Conservation (phyloP, 1,139 yeast species). For the Lodderomyces elongisporus region DNA sequence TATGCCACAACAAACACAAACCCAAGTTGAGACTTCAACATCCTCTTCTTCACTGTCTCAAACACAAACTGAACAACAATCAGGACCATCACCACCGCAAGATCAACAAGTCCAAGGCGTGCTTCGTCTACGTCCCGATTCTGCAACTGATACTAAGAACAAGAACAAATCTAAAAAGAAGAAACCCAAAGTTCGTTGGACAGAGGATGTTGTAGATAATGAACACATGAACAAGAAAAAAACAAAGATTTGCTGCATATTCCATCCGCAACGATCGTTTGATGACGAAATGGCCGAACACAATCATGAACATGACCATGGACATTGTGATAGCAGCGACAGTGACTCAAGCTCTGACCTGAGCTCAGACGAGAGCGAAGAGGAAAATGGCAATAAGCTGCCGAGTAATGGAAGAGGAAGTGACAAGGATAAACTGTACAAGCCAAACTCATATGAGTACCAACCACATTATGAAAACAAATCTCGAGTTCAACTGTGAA, state of each 20-base stretch:
- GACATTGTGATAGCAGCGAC: slow-evolving; percentile 11
- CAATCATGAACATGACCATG: slow-evolving; percentile 6
- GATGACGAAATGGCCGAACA: slow-evolving; percentile 39
- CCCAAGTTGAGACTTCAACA: too few relatives aligned
- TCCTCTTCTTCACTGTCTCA: too few relatives aligned
- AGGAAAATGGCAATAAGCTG: slow-evolving; percentile 5
- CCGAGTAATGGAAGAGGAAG: slow-evolving; percentile 25
- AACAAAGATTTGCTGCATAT: slow-evolving; percentile 92
- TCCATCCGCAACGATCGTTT: slow-evolving; percentile 75
- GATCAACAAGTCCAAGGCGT: too few relatives aligned
- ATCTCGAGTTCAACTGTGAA: too few relatives aligned
- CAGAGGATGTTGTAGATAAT: slow-evolving; percentile 81
- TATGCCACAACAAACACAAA: too few relatives aligned
- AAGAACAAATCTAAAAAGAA: slow-evolving; percentile 20
- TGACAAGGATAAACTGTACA: neutral
- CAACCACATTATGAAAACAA: slow-evolving; percentile 58
- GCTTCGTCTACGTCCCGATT: slow-evolving; percentile 5
- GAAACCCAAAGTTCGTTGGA: slow-evolving; percentile 67
- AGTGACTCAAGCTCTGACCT: slow-evolving; percentile 25
- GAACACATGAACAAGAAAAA: slow-evolving; percentile 84
- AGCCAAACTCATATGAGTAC: slow-evolving; percentile 69
- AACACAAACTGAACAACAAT: too few relatives aligned
- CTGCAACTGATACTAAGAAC: slow-evolving; percentile 4
- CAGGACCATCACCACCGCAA: too few relatives aligned
- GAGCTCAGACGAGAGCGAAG: slow-evolving; percentile 33